Base-by-base conservation (phyloP, 2,329 filamentous ascomycete genomes). In the Clarireedia homoeocarpa region DNA sequence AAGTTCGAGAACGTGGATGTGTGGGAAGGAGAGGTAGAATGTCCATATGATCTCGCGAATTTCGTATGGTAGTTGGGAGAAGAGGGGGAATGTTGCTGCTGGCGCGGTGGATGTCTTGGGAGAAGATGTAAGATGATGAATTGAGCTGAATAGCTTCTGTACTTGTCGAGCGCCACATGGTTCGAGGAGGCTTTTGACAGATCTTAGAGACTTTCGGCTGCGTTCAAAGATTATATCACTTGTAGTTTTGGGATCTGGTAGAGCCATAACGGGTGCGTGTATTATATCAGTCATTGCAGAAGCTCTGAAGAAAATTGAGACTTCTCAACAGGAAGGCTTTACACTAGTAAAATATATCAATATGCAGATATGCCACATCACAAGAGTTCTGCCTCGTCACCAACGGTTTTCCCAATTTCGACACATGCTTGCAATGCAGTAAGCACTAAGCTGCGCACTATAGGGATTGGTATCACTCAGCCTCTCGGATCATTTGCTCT, bases 31-130 rank as follows among this genome's bases (percentile, higher is more conserved):
- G 12, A 40, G 14, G 7, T 53, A 53, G 1, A 53, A 40, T 0
- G 12, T 15, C 51, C 51, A 53, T 27, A 53, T 40, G 5, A 48
- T 30, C 12, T 14, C 17, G 30, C 44, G 44, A 4, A 53, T 53
- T 30, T 53, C 51, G 51, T 15, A 53, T 6, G 51, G 51, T 12
- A 53, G 34, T 48, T 48, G 23, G 14, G 15, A 23, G 34, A 53
- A 53, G 9, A 48, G 45, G 34, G 40, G 51, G 23, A 53, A 53
- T 38, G 45, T 9, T 15, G 42, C 6, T 4, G n/a, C 5, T 30
- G 51, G n/a, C 5, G 15, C 14, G 23, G 26, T n/a, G 1, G 44
- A 6, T 4, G 23, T 7, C 15, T 40, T 20, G 23, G 23, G 7
- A 39, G 44, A 30, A 23, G 44, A 1, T 27, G 10, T 39, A 14